These are phyloP conservation scores for Pseudomonodictys pantanalensis DNA, from an alignment of 495 filamentous ascomycete genomes.

Conservation along the genomic window DNA sequence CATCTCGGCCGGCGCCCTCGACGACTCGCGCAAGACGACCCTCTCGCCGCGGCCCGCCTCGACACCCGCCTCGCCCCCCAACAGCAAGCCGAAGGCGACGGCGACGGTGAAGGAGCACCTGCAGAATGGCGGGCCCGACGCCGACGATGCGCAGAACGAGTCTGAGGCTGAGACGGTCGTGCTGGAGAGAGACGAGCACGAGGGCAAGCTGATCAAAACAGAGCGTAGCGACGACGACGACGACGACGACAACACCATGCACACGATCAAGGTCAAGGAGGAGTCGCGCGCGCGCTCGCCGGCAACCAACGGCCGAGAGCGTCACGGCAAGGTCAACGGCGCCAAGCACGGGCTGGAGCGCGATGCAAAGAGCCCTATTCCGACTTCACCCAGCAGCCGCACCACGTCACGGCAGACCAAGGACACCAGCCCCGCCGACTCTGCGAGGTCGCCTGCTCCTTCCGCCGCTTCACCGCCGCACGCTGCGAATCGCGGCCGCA, in stretches of 20 bases:
- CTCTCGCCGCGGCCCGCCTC: constrained; percentile 3
- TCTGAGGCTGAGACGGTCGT: constrained; percentile 37
- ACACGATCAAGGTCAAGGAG: constrained; percentile 7
- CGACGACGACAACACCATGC: background rate
- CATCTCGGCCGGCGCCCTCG: constrained; percentile 14
- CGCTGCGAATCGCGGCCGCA: constrained; percentile 27
- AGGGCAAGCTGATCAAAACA: constrained; percentile 26
- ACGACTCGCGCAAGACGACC: constrained; percentile 8
- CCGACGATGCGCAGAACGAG: constrained; percentile 28
- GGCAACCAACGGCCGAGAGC: constrained; percentile 18
- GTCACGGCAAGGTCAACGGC: constrained; percentile 22
- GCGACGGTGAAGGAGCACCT: background rate
- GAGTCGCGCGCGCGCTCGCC: constrained; percentile 11
- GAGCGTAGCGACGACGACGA: constrained; percentile 31
- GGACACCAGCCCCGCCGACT: constrained; percentile 27
- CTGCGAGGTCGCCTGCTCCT: constrained; percentile 17
- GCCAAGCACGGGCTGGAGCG: constrained; percentile 28
- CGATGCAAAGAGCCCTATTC: constrained; percentile 30
- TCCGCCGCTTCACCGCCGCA: constrained; percentile 18
- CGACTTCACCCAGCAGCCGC: constrained; percentile 28
- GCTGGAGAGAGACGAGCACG: constrained; percentile 2
- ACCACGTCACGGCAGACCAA: constrained; percentile 24
- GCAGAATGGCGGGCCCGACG: constrained; percentile 26
- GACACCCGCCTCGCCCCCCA: constrained; percentile 14
- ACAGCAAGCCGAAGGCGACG: background rate